Evolutionary conservation across 345 rosid genomes (phyloP), one percentile per base, ranked within the genome.

Genomic region (Lepidium aucheri): DNA sequence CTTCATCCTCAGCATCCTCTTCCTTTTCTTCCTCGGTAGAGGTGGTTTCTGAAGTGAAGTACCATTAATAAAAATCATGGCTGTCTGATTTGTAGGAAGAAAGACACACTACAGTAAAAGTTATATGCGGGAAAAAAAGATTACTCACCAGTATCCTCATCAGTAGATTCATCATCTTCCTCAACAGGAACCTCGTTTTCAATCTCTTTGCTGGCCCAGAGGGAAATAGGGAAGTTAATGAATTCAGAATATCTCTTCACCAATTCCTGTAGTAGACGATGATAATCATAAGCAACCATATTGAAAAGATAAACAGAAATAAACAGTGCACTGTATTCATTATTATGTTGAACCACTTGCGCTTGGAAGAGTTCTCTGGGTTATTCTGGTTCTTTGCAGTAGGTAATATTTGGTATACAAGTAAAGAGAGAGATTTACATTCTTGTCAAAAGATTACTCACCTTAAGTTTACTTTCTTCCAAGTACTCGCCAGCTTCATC

Each of bases 171-270:
- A 43, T 90, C 97, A 43, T 90, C 97, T 53, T 93, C 98, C 33
- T 94, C 96, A 9, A 79, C 84, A 40, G 97, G 95, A 70, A 81
- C 91, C 78, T 90, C 99, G 33, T 80, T 90, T 54, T 94, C 99
- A 67, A 86, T 81, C 82, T 94, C 97, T 72, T 90, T 94, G 80
- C 83, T 90, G 43, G 95, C 96, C 99, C 99, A 94, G 41, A 90
- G 79, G 75, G 69, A 52, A 63, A 94, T 94, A 5, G 99, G 99
- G 76, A 94, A 94, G 78, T 90, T 94, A 68, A 94, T 94, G 77
- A 94, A 94, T 80, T 94, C 97, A 57, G 97, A 94, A 74, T 94
- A 94, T 75, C 72, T 94, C 82, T 94, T 86, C 80, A 94, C 99
- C 84, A 94, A 75, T 3, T 94, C 99, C 99, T 94, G 80, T 20